Conservation (phyloP, 345 rosid genomes). For the Laguncularia racemosa region DNA sequence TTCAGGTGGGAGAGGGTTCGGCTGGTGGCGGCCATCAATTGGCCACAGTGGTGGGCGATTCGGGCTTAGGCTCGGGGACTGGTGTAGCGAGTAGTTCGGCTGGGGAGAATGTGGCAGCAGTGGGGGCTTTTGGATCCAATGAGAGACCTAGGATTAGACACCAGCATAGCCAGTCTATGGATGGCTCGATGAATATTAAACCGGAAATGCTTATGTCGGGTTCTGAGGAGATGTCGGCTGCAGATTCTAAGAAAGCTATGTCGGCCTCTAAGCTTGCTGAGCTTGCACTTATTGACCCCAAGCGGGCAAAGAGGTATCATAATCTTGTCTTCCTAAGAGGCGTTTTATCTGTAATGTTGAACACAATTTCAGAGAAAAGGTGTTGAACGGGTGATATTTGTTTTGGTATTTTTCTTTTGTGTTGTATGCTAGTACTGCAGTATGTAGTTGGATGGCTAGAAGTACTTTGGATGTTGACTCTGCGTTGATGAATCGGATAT, state of each 20-base stretch:
- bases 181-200: conserved; percentile 64
- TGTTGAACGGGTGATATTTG: too few relatives aligned
- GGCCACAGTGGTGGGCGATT: conserved; percentile 12
- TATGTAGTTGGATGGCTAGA: too few relatives aligned
- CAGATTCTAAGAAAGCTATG: conserved; percentile 75
- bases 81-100: conserved; percentile 22
- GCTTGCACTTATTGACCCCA: conserved; percentile 94
- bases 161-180: conserved; percentile 91
- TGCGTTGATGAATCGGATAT: too few relatives aligned
- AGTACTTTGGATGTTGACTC: too few relatives aligned
- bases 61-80: conserved; percentile 5
- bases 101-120: neutral
- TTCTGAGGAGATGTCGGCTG: conserved; percentile 41
- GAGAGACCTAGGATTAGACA: conserved; percentile 89
- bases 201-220: conserved; percentile 80
- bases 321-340: too few relatives aligned
- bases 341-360: too few relatives aligned
- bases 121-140: conserved; percentile 17
- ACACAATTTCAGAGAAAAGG: too few relatives aligned
- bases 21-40: conserved; percentile 10
- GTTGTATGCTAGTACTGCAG: too few relatives aligned
- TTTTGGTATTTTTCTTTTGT: too few relatives aligned
- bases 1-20: conserved; percentile 48
- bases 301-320: conserved; percentile 85
- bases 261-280: conserved; percentile 97